phyloP scores from a whole-genome alignment of 768 basidiomycete genomes.

The Solioccasus polychromus region DNA sequence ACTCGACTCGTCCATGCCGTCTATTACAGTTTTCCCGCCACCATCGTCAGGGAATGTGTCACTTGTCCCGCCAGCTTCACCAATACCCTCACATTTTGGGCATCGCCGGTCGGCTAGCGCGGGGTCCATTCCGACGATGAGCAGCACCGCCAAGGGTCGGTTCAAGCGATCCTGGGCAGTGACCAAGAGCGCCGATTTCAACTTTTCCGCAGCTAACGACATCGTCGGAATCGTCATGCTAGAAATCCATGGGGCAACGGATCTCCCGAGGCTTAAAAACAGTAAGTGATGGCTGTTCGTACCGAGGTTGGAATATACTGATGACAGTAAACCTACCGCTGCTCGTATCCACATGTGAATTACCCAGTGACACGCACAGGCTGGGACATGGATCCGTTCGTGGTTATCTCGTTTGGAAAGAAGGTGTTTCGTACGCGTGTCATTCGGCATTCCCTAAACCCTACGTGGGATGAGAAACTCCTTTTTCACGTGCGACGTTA shows the following conservation, averaged over 20 bases:
- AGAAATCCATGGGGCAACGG: conserved; percentile 80
- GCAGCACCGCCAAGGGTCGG: conserved; percentile 29
- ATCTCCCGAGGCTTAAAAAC: conserved; percentile 83
- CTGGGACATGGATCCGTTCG: conserved; percentile 98
- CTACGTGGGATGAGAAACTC: conserved; percentile 92
- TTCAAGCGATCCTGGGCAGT: conserved; percentile 40
- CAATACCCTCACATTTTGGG: conserved; percentile 18
- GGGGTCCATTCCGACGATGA: conserved; percentile 25
- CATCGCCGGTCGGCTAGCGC: conserved; percentile 34
- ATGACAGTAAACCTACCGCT: neutral
- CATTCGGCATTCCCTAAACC: conserved; percentile 80
- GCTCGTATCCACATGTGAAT: neutral
- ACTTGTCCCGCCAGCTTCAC: conserved; percentile 20
- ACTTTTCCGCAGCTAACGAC: conserved; percentile 71
- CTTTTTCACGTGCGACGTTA: conserved; percentile 92
- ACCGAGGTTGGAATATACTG: neutral
- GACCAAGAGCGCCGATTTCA: conserved; percentile 45
- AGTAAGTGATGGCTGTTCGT: conserved; percentile 48
- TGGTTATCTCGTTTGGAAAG: conserved; percentile 93
- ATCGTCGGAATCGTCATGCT: conserved; percentile 94
- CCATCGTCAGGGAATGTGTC: conserved; percentile 10
- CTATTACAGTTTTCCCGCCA: conserved; percentile 15
- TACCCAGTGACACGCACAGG: conserved; percentile 74
- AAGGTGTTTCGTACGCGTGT: conserved; percentile 94
- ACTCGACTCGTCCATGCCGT: conserved; percentile 5